Base-by-base conservation (phyloP, 441 rosid species). In the Eruca vesicaria region DNA sequence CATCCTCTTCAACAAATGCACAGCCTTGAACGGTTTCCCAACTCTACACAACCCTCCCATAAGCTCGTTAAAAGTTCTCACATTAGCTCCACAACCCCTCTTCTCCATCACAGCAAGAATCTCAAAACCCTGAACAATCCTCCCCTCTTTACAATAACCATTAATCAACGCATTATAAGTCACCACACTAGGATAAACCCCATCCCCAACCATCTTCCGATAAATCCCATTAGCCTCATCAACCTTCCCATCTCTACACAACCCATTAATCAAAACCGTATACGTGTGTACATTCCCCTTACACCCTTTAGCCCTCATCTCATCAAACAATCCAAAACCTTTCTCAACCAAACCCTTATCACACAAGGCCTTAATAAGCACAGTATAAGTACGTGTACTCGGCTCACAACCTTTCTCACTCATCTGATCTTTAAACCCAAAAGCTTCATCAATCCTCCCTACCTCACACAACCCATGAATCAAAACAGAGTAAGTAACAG, bases 31-130 rank as follows among this genome's bases (percentile, higher is more conserved):
- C 1, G 84, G 58, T 77, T 72, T 81, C 63, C 82, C 84, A 0
- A 81, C 82, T 82, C 63, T 74, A 67, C 88, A 85, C 38, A 82
- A 70, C 29, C 88, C 88, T 53, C 79, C 83, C 59, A 85, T 82
- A 69, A 85, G 84, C 76, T 74, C 86, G 11, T 85, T 85, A 56
- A 81, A 79, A 71, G 84, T 85, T 58, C 82, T 81, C 16, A 75
- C 60, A 69, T 75, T 78, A 14, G 86, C 83, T 56, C 56, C 74
- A 64, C 86, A 82, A 69, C 67, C 81, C 48, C 58, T 73, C 80
- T 77, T 79, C 79, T 81, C 84, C 84, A 81, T 85, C 59, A 81
- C 32, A 64, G 75, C 62, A 62, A 79, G 83, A 50, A 85, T 68
- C 74, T 81, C 84, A 69, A 81, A 79, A 26, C 83, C 86, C 3